Evolutionary conservation across 2,329 filamentous ascomycete species (phyloP).

Genomic region (Paecilomyces variotii): DNA sequence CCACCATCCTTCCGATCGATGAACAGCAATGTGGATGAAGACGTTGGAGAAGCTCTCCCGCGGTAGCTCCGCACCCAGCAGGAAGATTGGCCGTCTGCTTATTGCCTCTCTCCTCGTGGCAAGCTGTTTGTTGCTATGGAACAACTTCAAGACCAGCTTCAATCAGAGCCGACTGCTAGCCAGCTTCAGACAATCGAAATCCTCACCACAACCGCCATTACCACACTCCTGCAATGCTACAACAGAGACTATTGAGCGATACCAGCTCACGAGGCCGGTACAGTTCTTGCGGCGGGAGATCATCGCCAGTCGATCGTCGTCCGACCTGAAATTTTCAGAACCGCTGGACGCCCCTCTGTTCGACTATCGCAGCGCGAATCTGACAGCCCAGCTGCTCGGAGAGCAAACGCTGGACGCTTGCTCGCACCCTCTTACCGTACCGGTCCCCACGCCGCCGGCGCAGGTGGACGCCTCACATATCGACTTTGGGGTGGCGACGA

Average conservation of each 20-base stretch:
- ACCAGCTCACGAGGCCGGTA: not conserved
- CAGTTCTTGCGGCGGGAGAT: not conserved
- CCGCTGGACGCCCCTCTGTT: constrained; percentile 5
- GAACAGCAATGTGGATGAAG: not conserved
- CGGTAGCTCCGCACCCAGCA: not conserved
- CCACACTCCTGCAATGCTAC: not conserved
- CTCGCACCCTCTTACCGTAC: constrained; percentile 39
- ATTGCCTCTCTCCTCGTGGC: not conserved
- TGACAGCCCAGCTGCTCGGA: not conserved
- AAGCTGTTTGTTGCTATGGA: not conserved
- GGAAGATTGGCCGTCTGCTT: not conserved
- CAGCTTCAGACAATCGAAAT: not conserved
- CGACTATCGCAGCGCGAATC: not conserved
- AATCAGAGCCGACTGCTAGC: not conserved
- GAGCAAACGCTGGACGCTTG: constrained; percentile 22
- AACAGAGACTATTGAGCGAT: not conserved
- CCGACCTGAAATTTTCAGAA: constrained; percentile 1
- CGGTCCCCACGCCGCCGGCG: constrained; percentile 38
- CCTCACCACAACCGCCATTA: not conserved
- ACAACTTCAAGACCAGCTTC: not conserved
- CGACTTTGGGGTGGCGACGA: constrained; percentile 52
- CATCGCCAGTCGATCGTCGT: constrained; percentile 1
- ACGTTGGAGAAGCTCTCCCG: not conserved
- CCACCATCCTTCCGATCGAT: not conserved
- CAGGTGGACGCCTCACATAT: constrained; percentile 43